These are phyloP conservation scores for Pneumocystis wakefieldiae DNA, from an alignment of 1,139 yeast genomes.

Conservation along the genomic window DNA sequence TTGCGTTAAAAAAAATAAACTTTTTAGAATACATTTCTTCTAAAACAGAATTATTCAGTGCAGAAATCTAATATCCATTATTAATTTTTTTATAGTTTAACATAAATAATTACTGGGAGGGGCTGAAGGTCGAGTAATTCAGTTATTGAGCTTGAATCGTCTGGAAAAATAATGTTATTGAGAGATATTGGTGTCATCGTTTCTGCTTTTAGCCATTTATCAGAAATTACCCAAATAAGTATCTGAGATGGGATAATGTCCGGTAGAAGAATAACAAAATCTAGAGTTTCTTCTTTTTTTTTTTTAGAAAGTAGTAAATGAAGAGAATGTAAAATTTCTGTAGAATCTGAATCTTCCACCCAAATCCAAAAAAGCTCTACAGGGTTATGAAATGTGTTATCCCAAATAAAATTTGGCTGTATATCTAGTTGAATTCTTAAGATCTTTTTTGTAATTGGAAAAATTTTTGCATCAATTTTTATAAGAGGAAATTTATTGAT, in stretches of 20 bases:
- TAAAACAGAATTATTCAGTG: slow-evolving; percentile 52
- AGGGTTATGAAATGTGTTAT: slow-evolving; percentile 60
- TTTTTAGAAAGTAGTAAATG: slow-evolving; percentile 52
- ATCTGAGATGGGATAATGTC: slow-evolving; percentile 86
- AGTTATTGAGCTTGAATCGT: slow-evolving; percentile 73
- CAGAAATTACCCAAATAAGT: slow-evolving; percentile 63
- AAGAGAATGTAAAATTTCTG: slow-evolving; percentile 67
- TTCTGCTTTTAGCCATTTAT: slow-evolving; percentile 82
- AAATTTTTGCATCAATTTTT: slow-evolving; percentile 62
- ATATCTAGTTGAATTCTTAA: slow-evolving; percentile 62
- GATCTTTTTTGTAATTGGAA: slow-evolving; percentile 78
- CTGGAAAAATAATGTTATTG: slow-evolving; percentile 78
- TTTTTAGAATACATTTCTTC: slow-evolving; percentile 52
- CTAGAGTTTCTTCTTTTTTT: slow-evolving; percentile 50
- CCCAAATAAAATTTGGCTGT: slow-evolving; percentile 76
- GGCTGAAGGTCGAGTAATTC: slow-evolving; percentile 70
- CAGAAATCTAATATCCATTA: slow-evolving; percentile 30
- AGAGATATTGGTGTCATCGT: slow-evolving; percentile 65
- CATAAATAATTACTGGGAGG: slow-evolving; percentile 34
- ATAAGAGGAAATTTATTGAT: slow-evolving; percentile 63
- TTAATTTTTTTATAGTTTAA: background rate
- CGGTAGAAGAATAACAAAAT: slow-evolving; percentile 78
- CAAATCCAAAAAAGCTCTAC: slow-evolving; percentile 85
- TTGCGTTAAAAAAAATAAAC: slow-evolving; percentile 85
- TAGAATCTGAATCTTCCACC: slow-evolving; percentile 60